Conservation (phyloP, 768 basidiomycete species). For the Lactifluus piperatus region DNA sequence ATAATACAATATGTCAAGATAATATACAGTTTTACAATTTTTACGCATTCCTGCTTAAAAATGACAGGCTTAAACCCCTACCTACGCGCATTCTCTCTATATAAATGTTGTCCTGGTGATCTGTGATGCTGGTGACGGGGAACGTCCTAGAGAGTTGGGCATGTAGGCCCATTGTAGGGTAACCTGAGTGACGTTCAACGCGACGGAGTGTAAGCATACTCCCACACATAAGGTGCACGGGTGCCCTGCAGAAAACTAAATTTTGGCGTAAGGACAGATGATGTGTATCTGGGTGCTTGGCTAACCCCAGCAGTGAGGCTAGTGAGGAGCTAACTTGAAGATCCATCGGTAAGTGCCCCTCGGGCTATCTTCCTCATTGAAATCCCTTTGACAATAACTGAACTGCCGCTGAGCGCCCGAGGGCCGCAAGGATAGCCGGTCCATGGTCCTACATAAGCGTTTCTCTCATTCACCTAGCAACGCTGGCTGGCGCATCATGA, state of each 20-base stretch:
- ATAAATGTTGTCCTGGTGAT: conserved; percentile 77
- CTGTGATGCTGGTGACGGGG: too few relatives aligned
- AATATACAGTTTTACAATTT: too few relatives aligned
- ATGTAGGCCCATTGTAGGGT: too few relatives aligned
- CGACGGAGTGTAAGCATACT: conserved; percentile 77
- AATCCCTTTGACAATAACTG: too few relatives aligned
- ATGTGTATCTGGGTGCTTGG: conserved; percentile 81
- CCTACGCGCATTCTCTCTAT: conserved; percentile 68
- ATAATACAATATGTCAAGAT: too few relatives aligned
- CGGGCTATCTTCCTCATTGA: too few relatives aligned
- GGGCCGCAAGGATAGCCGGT: conserved; percentile 11
- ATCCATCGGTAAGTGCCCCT: conserved; percentile 36
- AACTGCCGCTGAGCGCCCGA: too few relatives aligned
- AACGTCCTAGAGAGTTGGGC: too few relatives aligned
- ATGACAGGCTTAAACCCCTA: too few relatives aligned
- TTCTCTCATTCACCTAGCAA: conserved; percentile 13
- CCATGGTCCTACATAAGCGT: conserved; percentile 11
- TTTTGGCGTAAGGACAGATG: conserved; percentile 76
- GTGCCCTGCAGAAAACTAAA: not conserved
- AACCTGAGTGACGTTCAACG: conserved; percentile 71
- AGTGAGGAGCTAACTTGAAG: conserved; percentile 47
- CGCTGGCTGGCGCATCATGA: conserved; percentile 17
- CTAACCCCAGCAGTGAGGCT: conserved; percentile 46
- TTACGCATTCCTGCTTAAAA: too few relatives aligned
- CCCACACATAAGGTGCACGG: not conserved